Conservation (phyloP, 106 monocot species). For the Dendrobium chrysotoxum region DNA sequence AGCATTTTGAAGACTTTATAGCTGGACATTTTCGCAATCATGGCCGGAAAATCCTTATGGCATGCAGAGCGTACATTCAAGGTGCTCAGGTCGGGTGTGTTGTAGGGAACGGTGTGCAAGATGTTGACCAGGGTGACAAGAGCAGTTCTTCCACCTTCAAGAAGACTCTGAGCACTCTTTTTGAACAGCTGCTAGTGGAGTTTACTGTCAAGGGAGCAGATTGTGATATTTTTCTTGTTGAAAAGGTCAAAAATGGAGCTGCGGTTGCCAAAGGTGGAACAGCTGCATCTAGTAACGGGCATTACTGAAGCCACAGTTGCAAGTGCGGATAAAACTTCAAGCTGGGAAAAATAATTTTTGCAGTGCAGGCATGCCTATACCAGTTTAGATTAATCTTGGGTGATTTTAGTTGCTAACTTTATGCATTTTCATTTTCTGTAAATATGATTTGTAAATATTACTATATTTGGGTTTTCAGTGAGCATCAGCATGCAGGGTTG, state of each 20-base stretch:
- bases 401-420: background rate
- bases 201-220: slow-evolving; percentile 13
- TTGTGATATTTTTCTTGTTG: slow-evolving; percentile 6
- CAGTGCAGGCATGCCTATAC: background rate
- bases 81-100: slow-evolving; percentile 18
- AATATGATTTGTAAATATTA: background rate
- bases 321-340: background rate
- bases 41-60: slow-evolving; percentile 11
- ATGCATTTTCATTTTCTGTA: background rate
- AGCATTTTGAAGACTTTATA: slow-evolving; percentile 20
- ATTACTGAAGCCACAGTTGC: background rate
- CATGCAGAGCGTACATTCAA: slow-evolving; percentile 12
- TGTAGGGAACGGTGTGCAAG: background rate
- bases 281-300: background rate
- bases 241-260: slow-evolving; percentile 11
- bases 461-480: background rate
- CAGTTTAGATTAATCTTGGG: background rate
- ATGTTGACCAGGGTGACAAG: background rate
- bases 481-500: background rate
- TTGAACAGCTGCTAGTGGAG: slow-evolving; percentile 11
- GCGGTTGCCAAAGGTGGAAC: background rate
- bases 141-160: background rate
- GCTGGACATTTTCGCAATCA: slow-evolving; percentile 16
- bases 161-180: slow-evolving; percentile 1
- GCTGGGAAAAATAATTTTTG: background rate